Percentiles rank a stretch among this genome's conserved stretches.
phyloP scores from a whole-genome alignment of 2,329 filamentous ascomycete genomes.

The Penicillium sp. region DNA sequence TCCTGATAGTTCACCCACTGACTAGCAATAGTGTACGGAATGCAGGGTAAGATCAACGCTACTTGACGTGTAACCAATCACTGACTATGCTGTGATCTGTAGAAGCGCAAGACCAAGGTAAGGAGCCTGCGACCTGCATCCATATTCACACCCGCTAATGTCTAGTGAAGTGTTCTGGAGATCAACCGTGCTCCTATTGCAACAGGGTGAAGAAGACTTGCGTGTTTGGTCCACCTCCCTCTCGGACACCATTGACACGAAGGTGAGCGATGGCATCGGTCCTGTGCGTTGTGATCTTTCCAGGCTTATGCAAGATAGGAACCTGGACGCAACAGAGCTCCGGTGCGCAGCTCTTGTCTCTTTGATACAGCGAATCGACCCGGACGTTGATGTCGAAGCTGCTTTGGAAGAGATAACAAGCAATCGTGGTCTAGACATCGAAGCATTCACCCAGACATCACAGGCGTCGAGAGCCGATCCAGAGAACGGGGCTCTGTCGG shows the following conservation, averaged over 20 bases:
- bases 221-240: slow-evolving; percentile 9
- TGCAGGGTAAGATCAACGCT: slow-evolving; percentile 9
- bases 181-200: slow-evolving; percentile 17
- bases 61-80: not conserved
- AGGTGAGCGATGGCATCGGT: slow-evolving; percentile 6
- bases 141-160: not conserved
- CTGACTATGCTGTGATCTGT: not conserved
- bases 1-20: not conserved
- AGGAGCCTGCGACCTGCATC: not conserved
- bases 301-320: slow-evolving; percentile 6
- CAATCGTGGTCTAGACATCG: not conserved
- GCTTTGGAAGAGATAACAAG: slow-evolving; percentile 4
- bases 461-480: not conserved
- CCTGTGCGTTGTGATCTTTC: not conserved
- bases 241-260: slow-evolving; percentile 18
- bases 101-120: not conserved
- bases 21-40: slow-evolving; percentile 21
- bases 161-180: slow-evolving; percentile 16
- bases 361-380: slow-evolving; percentile 11
- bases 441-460: not conserved
- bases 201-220: slow-evolving; percentile 11
- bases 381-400: slow-evolving; percentile 16
- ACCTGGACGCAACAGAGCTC: slow-evolving; percentile 16
- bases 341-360: slow-evolving; percentile 9
- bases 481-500: slow-evolving; percentile 1